Conservation (phyloP, 768 basidiomycete genomes). For the Cyclocybe aegerita region DNA sequence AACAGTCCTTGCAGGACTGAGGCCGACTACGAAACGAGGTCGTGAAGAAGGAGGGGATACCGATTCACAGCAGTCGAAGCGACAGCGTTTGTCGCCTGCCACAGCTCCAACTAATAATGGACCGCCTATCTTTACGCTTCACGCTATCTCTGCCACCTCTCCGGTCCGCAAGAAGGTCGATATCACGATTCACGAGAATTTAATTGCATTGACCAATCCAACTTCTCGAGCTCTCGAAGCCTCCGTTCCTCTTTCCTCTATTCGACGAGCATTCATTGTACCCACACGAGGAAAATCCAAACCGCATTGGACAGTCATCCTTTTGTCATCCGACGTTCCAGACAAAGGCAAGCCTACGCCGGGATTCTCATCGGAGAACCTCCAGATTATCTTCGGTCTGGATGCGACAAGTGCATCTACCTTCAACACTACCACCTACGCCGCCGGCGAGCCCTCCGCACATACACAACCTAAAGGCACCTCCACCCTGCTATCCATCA, state of each 20-base stretch:
- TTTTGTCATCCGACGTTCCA: slow-evolving; percentile 57
- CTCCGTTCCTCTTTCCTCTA: slow-evolving; percentile 44
- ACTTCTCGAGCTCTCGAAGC: slow-evolving; percentile 48
- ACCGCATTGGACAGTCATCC: slow-evolving; percentile 69
- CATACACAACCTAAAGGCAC: slow-evolving; percentile 47
- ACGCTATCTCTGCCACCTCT: slow-evolving; percentile 66
- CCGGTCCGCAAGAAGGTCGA: slow-evolving; percentile 79
- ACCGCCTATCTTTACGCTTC: slow-evolving; percentile 54
- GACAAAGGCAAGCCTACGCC: slow-evolving; percentile 37
- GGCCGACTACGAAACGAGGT: slow-evolving; percentile 23
- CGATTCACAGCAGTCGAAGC: slow-evolving; percentile 28
- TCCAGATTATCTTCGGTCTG: slow-evolving; percentile 69
- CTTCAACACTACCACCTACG: slow-evolving; percentile 43
- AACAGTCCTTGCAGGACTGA: slow-evolving; percentile 28
- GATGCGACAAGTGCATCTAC: slow-evolving; percentile 53
- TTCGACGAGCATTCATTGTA: slow-evolving; percentile 67
- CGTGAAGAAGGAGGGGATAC: slow-evolving; percentile 31
- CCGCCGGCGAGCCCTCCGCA: slow-evolving; percentile 23
- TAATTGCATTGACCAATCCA: slow-evolving; percentile 54
- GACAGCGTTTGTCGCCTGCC: slow-evolving; percentile 26
- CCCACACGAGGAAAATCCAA: slow-evolving; percentile 75
- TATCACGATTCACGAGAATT: slow-evolving; percentile 50
- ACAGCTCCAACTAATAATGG: slow-evolving; percentile 28
- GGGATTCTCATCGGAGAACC: slow-evolving; percentile 30
- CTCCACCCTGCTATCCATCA: slow-evolving; percentile 49